Evolutionary conservation across 108 stramenopile genomes (phyloP).

Genomic region (Cyclotella sp.): DNA sequence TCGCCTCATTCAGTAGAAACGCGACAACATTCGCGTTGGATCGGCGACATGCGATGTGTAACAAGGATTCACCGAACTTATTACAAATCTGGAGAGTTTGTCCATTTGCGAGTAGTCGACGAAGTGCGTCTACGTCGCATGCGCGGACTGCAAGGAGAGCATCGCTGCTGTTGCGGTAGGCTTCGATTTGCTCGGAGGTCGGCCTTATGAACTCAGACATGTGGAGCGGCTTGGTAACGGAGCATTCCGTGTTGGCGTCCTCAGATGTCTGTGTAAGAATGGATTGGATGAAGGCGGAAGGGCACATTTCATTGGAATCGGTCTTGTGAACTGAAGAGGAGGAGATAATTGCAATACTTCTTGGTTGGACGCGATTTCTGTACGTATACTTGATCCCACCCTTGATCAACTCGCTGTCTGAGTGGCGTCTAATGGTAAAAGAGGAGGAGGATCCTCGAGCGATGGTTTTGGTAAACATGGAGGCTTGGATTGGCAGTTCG

Average conservation of each 20-base stretch:
- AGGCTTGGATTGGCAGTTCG: not conserved
- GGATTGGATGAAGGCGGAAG: slow-evolving; percentile 6
- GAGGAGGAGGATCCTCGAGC: not conserved
- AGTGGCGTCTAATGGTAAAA: not conserved
- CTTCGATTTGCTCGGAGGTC: slow-evolving; percentile 61
- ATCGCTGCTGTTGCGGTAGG: slow-evolving; percentile 54
- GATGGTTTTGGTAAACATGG: not conserved
- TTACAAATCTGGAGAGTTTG: slow-evolving; percentile 70
- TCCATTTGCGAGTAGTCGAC: slow-evolving; percentile 39
- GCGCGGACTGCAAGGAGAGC: slow-evolving; percentile 64
- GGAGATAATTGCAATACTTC: slow-evolving; percentile 4
- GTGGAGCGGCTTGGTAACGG: slow-evolving; percentile 6
- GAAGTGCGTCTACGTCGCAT: slow-evolving; percentile 57
- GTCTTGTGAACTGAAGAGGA: not conserved
- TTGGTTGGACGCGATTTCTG: not conserved
- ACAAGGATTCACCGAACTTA: slow-evolving; percentile 82
- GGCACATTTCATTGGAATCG: slow-evolving; percentile 4
- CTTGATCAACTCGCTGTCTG: slow-evolving; percentile 4
- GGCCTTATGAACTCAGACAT: slow-evolving; percentile 25
- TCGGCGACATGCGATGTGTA: slow-evolving; percentile 88
- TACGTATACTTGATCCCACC: slow-evolving; percentile 12
- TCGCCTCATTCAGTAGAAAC: slow-evolving; percentile 64
- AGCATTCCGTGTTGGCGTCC: not conserved
- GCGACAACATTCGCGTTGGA: slow-evolving; percentile 63
- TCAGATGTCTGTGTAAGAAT: not conserved